Percentiles rank a stretch among this genome's conserved stretches.
Conservation (phyloP, 495 filamentous ascomycete genomes). For the Baudoinia panamericana region DNA sequence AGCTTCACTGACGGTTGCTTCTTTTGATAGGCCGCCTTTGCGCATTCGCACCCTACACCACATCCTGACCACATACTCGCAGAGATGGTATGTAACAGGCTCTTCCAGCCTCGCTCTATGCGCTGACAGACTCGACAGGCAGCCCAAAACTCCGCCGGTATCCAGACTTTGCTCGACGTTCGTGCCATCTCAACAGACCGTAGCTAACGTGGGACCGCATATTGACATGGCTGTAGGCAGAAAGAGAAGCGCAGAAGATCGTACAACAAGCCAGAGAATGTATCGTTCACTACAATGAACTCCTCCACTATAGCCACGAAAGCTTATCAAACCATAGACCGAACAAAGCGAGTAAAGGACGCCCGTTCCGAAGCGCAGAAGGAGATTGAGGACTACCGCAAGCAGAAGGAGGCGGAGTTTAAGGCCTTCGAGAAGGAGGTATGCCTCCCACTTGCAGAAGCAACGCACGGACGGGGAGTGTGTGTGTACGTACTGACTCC, state of each 20-base stretch:
- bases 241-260: conserved; percentile 98
- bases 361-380: conserved; percentile 92
- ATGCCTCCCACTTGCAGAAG: too few species aligned
- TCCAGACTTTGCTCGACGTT: conserved; percentile 98
- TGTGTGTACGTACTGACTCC: too few species aligned
- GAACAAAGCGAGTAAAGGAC: conserved; percentile 92
- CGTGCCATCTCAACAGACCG: conserved; percentile 1
- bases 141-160: conserved; percentile 94
- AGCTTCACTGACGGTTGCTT: too few species aligned
- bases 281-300: conserved; percentile 28
- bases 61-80: too few species aligned
- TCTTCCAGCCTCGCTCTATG: too few species aligned
- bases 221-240: conserved; percentile 52
- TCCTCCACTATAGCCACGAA: background rate
- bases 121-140: conserved; percentile 43
- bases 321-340: conserved; percentile 43
- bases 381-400: conserved; percentile 90
- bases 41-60: too few species aligned
- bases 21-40: too few species aligned
- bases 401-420: conserved; percentile 84
- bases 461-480: too few species aligned
- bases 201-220: background rate
- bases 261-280: conserved; percentile 87
- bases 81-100: too few species aligned
- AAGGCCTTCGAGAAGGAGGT: conserved; percentile 92